Conservation (phyloP, 2,329 filamentous ascomycete species). For the Trichophyton schoenleinii region DNA sequence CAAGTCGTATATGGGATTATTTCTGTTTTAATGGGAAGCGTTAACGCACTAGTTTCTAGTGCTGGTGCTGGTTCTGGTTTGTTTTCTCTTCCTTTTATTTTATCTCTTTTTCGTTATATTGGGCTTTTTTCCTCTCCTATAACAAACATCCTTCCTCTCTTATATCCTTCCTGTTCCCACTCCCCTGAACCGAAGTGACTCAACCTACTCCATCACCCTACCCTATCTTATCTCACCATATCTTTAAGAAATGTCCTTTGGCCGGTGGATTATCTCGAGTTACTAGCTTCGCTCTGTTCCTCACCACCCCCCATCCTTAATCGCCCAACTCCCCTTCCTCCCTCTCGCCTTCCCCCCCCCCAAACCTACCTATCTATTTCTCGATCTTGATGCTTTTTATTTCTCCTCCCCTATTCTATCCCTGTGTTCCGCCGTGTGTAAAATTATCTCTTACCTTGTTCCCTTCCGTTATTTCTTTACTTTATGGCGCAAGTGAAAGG, state of each 20-base stretch:
- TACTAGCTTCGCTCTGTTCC: background rate
- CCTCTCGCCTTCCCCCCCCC: background rate
- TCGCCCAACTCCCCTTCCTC: background rate
- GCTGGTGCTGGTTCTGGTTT: constrained; percentile 3
- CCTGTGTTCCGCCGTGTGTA: background rate
- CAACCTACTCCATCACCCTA: background rate
- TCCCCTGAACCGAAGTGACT: background rate
- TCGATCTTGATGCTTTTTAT: background rate
- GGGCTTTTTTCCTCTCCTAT: background rate
- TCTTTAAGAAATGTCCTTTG: background rate
- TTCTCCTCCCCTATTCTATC: background rate
- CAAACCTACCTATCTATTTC: background rate
- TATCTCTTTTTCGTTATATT: background rate
- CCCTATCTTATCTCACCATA: background rate
- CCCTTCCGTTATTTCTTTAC: background rate
- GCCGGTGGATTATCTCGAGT: background rate
- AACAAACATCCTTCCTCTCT: background rate
- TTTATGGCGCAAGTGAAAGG: background rate
- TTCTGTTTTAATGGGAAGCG: background rate
- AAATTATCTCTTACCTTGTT: background rate
- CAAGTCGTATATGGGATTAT: background rate
- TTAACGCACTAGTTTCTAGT: background rate
- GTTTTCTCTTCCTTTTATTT: background rate
- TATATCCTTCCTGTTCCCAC: background rate
- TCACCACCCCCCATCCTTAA: background rate